Evolutionary conservation across 1,139 yeast species (phyloP).

Genomic region (Yamadazyma buinensis): DNA sequence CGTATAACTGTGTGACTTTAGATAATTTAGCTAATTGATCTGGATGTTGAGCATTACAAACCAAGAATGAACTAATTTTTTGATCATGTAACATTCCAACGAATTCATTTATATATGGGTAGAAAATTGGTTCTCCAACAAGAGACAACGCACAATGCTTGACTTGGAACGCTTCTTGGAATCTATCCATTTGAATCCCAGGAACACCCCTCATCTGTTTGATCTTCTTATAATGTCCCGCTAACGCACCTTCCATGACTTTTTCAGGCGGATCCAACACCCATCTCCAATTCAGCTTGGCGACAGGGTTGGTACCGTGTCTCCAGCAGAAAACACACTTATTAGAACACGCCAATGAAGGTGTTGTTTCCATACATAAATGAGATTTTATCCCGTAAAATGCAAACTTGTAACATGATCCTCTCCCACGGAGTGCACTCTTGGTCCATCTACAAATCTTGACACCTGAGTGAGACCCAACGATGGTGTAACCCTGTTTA

Average conservation of each 20-base stretch:
- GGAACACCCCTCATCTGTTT: constrained; percentile 96
- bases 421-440: constrained; percentile 89
- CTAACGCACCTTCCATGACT: constrained; percentile 78
- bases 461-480: constrained; percentile 94
- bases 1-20: constrained; percentile 86
- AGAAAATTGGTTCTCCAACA: constrained; percentile 93
- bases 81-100: constrained; percentile 73
- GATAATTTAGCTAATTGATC: constrained; percentile 65
- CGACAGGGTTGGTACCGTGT: constrained; percentile 96
- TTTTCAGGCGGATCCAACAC: constrained; percentile 86
- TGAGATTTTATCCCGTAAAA: constrained; percentile 89
- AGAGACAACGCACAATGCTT: constrained; percentile 88
- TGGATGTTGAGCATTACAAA: constrained; percentile 95
- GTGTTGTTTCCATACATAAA: constrained; percentile 94
- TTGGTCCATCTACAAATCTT: constrained; percentile 97
- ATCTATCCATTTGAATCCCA: constrained; percentile 85
- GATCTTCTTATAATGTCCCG: constrained; percentile 86
- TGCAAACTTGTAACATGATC: constrained; percentile 90
- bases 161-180: constrained; percentile 85
- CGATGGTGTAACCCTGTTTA: constrained; percentile 89
- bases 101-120: constrained; percentile 86
- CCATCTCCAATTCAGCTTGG: constrained; percentile 92
- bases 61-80: constrained; percentile 80
- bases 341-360: constrained; percentile 88
- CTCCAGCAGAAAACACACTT: constrained; percentile 98